phyloP scores from a whole-genome alignment of 371 early-diverging fungal genomes.

The Apophysomyces elegans region DNA sequence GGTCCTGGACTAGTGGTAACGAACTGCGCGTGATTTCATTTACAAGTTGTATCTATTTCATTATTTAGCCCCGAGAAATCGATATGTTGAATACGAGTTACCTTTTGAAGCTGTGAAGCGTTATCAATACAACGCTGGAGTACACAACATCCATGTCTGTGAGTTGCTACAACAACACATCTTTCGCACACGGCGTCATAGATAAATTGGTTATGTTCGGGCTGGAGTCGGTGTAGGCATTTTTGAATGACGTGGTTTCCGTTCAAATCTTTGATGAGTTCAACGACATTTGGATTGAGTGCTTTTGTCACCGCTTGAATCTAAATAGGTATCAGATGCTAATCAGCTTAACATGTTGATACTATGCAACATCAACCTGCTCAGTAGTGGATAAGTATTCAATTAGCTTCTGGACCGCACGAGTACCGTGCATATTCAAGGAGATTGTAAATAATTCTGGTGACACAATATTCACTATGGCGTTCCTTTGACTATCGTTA shows the following conservation, averaged over 20 bases:
- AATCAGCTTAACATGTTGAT: constrained; percentile 8
- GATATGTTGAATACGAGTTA: constrained; percentile 15
- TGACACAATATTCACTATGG: constrained; percentile 74
- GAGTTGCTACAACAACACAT: constrained; percentile 88
- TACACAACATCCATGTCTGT: constrained; percentile 97
- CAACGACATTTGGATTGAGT: constrained; percentile 78
- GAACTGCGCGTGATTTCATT: constrained; percentile 77
- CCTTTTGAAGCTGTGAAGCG: constrained; percentile 72
- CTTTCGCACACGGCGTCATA: constrained; percentile 84
- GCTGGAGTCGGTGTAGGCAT: constrained; percentile 77
- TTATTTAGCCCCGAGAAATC: background rate
- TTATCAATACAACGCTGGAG: constrained; percentile 96
- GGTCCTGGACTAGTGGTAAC: constrained; percentile 86
- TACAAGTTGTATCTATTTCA: constrained; percentile 65
- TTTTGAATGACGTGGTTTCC: constrained; percentile 99
- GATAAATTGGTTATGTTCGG: constrained; percentile 83
- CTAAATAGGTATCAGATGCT: constrained; percentile 28
- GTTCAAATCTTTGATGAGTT: constrained; percentile 93
- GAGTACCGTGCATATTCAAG: constrained; percentile 96
- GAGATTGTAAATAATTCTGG: constrained; percentile 80
- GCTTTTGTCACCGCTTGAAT: constrained; percentile 75
- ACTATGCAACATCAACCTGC: constrained; percentile 43
- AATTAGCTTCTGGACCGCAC: constrained; percentile 96
- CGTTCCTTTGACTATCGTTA: constrained; percentile 74
- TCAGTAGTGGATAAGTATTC: constrained; percentile 72